Evolutionary conservation across 2,329 filamentous ascomycete genomes (phyloP).

Genomic region (Calonectria ilicicola): DNA sequence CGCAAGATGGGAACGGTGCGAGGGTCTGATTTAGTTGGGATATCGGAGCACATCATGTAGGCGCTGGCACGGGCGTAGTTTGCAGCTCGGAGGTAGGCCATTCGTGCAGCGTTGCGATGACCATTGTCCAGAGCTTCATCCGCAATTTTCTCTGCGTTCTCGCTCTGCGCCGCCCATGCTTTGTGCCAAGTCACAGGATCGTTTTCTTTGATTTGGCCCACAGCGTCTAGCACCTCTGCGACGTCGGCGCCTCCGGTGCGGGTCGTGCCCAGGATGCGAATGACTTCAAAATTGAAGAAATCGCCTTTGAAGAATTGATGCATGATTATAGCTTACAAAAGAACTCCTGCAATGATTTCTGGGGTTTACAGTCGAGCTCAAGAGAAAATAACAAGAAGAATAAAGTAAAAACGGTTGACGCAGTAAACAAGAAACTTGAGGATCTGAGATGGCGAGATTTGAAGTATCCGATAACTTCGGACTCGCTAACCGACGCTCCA

Average conservation of each 20-base stretch:
- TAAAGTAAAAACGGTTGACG: neutral
- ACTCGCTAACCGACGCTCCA: neutral
- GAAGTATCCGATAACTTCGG: neutral
- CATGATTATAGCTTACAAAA: neutral
- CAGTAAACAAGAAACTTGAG: neutral
- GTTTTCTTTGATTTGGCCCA: slow-evolving; percentile 49
- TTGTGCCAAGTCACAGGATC: slow-evolving; percentile 55
- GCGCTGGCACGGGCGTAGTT: slow-evolving; percentile 54
- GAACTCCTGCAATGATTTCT: no score
- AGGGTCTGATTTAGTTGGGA: slow-evolving; percentile 33
- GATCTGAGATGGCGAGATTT: neutral
- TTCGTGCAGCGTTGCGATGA: slow-evolving; percentile 45
- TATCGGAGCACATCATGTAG: slow-evolving; percentile 44
- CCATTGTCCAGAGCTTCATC: slow-evolving; percentile 46
- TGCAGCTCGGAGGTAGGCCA: slow-evolving; percentile 53
- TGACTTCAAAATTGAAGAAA: slow-evolving; percentile 56
- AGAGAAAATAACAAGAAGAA: neutral
- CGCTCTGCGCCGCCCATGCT: slow-evolving; percentile 47
- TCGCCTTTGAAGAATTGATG: neutral
- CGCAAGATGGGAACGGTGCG: slow-evolving; percentile 42
- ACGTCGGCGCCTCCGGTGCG: slow-evolving; percentile 52
- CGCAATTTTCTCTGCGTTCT: slow-evolving; percentile 49
- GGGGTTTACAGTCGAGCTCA: no score
- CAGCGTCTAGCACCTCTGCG: slow-evolving; percentile 54
- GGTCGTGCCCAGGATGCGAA: slow-evolving; percentile 54